Conservation (phyloP, 2,329 filamentous ascomycete species). For the Aspergillus brasiliensis region DNA sequence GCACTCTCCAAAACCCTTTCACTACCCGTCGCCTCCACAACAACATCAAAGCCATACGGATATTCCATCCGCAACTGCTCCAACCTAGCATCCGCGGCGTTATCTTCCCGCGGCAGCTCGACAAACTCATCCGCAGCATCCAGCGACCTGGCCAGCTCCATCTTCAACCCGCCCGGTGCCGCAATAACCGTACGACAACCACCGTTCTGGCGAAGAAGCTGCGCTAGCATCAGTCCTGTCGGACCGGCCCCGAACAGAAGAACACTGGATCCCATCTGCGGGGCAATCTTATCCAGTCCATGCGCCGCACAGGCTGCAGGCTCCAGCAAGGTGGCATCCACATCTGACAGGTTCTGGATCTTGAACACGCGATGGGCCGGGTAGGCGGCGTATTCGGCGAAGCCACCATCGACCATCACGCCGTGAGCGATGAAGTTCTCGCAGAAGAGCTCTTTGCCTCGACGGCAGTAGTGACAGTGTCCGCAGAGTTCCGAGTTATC, state of each 20-base stretch:
- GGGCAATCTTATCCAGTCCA: slow-evolving; percentile 68
- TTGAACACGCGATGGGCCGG: not conserved
- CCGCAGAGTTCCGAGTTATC: slow-evolving; percentile 63
- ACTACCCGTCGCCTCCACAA: slow-evolving; percentile 70
- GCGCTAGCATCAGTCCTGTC: slow-evolving; percentile 65
- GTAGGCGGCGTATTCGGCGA: slow-evolving; percentile 67
- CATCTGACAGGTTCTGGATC: not conserved
- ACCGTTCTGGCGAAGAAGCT: slow-evolving; percentile 66
- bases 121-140: slow-evolving; percentile 53
- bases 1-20: slow-evolving; percentile 69
- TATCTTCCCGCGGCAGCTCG: slow-evolving; percentile 49
- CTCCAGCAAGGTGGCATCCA: not conserved
- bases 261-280: slow-evolving; percentile 65
- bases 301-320: slow-evolving; percentile 61
- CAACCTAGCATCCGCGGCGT: slow-evolving; percentile 59
- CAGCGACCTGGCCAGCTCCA: slow-evolving; percentile 63
- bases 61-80: slow-evolving; percentile 63
- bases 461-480: slow-evolving; percentile 73
- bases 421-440: slow-evolving; percentile 69
- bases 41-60: slow-evolving; percentile 73
- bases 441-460: slow-evolving; percentile 68
- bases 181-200: slow-evolving; percentile 70
- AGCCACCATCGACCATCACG: slow-evolving; percentile 64
- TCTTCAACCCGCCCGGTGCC: slow-evolving; percentile 69
- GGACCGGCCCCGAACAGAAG: slow-evolving; percentile 70